Evolutionary conservation across 805 yeast genomes (phyloP), one percentile per base, ranked within the genome.

Genomic region (Metschnikowia borealis): DNA sequence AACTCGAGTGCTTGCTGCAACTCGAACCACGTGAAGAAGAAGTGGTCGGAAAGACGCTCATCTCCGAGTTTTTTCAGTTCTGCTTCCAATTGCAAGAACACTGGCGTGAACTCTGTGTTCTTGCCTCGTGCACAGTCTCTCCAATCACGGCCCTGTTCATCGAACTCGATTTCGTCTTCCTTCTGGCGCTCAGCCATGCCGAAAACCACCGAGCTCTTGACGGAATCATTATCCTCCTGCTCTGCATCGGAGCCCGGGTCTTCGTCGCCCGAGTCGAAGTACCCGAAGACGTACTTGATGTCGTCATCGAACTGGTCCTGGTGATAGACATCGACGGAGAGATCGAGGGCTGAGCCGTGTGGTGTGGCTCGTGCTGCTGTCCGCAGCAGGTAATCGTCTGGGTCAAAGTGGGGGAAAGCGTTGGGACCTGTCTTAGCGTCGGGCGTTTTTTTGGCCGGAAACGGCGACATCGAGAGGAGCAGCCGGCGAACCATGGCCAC

Each of bases 291-390:
- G 57, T 83, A 83, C 49, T 76, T 67, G 26, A 78, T 77, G 65
- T 85, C 90, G 56, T 84, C 89, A 62, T 85, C 91, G 54, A 80
- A 82, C 48, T 80, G 70, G 62, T 85, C 91, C 48, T 82, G 82
- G 44, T 73, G 72, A 53, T 81, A 85, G 48, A 83, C 62, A 57
- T 80, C 82, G 13, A 77, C 71, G 51, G 82, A 63, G 11, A 83
- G 66, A 45, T 79, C 82, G 18, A 52, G 52, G 20, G 55, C 53
- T 13, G 54, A 51, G 33, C 57, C 55, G 4, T 52, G 38, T 6
- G 53, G 49, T 11, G 49, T 18, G n/a, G 10, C 20, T 8, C 59
- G 50, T 26, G 44, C 39, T 6, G 21, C 44, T 26, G 32, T 38
- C 6, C 60, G 53, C 48, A 46, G 45, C 26, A 37, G 20, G 29